Evolutionary conservation across 2,329 filamentous ascomycete species (phyloP).

Genomic region (Talaromyces sp.): DNA sequence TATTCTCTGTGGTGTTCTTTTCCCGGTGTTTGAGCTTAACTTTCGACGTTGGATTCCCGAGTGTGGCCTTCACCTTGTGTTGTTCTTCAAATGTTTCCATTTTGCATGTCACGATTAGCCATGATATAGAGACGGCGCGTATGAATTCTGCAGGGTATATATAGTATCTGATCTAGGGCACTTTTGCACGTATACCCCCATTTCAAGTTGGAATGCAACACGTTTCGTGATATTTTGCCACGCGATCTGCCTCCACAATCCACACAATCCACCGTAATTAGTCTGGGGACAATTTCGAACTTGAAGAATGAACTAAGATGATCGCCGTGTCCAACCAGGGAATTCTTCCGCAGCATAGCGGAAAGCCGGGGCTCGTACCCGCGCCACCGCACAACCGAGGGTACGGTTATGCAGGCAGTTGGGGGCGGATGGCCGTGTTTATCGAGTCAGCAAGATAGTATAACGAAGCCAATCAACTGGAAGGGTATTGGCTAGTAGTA

Average conservation of each 20-base stretch:
- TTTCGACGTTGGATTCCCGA: background rate
- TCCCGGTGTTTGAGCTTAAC: background rate
- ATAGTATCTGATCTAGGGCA: background rate
- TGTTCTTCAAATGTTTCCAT: background rate
- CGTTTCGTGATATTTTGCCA: background rate
- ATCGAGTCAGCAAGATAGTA: background rate
- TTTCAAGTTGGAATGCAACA: background rate
- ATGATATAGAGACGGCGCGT: slow-evolving; percentile 19
- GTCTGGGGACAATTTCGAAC: too few relatives aligned
- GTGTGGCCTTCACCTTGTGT: background rate
- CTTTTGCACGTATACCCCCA: background rate
- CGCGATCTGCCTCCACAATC: too few relatives aligned
- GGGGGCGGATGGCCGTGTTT: background rate
- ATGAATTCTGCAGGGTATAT: slow-evolving; percentile 1
- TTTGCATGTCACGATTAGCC: slow-evolving; percentile 20
- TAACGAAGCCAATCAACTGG: background rate
- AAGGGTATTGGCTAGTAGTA: too few relatives aligned
- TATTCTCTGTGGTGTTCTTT: background rate
- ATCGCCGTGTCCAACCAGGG: background rate
- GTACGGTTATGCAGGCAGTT: slow-evolving; percentile 5
- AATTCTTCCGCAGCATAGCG: slow-evolving; percentile 1
- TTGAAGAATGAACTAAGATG: too few relatives aligned
- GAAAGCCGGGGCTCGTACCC: slow-evolving; percentile 4
- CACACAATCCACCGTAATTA: too few relatives aligned
- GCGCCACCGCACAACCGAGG: slow-evolving; percentile 7